Conservation (phyloP, 2,329 filamentous ascomycete species). For the Hyphodiscus sp. region DNA sequence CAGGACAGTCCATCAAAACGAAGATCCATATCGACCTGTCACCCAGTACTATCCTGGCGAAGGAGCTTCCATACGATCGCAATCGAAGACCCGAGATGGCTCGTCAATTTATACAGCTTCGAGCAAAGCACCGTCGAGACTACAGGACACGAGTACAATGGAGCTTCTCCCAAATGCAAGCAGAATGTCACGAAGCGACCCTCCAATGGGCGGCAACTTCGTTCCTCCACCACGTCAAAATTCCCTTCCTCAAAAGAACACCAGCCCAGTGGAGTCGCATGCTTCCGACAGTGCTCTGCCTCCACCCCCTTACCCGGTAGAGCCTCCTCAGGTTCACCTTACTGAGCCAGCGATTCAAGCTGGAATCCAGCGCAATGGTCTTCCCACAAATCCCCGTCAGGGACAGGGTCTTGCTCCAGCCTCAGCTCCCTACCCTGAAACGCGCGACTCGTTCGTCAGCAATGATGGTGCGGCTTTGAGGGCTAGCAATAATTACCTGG, state of each 20-base stretch:
- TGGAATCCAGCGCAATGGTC: slow-evolving; percentile 14
- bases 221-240: slow-evolving; percentile 36
- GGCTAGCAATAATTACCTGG: slow-evolving; percentile 29
- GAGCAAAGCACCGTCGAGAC: slow-evolving; percentile 27
- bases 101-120: slow-evolving; percentile 42
- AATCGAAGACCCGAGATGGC: slow-evolving; percentile 31
- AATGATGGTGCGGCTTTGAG: slow-evolving; percentile 14
- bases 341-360: slow-evolving; percentile 8
- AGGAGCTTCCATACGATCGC: slow-evolving; percentile 48
- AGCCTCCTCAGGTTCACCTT: slow-evolving; percentile 20
- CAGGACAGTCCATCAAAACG: slow-evolving; percentile 63
- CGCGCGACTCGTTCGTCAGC: slow-evolving; percentile 14
- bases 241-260: slow-evolving; percentile 39
- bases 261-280: slow-evolving; percentile 31
- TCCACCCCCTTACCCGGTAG: slow-evolving; percentile 24
- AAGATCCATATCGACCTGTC: slow-evolving; percentile 77
- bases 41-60: slow-evolving; percentile 52
- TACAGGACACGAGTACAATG: slow-evolving; percentile 18
- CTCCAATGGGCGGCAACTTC: slow-evolving; percentile 10
- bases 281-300: slow-evolving; percentile 28
- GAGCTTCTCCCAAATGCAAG: slow-evolving; percentile 24
- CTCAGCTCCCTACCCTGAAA: slow-evolving; percentile 3
- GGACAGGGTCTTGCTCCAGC: slow-evolving; percentile 9
- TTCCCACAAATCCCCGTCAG: slow-evolving; percentile 16
- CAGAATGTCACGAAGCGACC: slow-evolving; percentile 20